Percentiles rank a stretch among this genome's conserved stretches.
These are phyloP conservation scores for Termitomyces sp. DNA, from an alignment of 768 basidiomycete species.

Conservation along the genomic window DNA sequence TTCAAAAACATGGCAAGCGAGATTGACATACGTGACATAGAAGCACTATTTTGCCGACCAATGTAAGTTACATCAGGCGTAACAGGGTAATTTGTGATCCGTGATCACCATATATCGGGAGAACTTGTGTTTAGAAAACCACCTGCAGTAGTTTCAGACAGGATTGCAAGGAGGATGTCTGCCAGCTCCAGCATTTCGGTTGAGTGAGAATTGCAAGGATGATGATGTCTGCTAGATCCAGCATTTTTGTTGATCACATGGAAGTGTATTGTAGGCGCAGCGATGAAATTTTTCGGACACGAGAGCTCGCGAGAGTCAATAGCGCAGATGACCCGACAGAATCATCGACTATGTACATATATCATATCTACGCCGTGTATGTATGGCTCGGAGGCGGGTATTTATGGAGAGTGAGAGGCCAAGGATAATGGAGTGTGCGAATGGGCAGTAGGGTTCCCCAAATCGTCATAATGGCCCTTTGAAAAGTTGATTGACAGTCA, in stretches of 20 bases:
- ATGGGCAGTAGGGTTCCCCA: neutral
- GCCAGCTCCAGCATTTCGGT: neutral
- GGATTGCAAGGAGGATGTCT: no score
- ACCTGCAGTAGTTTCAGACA: neutral
- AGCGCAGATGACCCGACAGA: neutral
- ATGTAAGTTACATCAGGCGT: neutral
- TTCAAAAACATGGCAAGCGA: no score
- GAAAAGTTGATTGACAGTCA: conserved; percentile 8
- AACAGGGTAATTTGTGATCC: neutral
- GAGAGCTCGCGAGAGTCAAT: no score
- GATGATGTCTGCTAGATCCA: no score
- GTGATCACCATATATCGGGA: neutral
- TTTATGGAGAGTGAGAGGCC: neutral
- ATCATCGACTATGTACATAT: neutral
- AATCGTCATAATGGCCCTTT: conserved; percentile 2
- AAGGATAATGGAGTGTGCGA: neutral
- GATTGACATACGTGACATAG: neutral
- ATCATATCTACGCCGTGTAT: neutral
- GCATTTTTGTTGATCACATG: neutral
- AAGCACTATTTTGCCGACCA: neutral
- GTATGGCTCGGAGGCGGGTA: neutral
- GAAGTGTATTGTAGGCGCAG: neutral
- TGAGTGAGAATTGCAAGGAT: neutral
- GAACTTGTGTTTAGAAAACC: neutral
- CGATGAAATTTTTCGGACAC: neutral